Evolutionary conservation across 441 rosid species (phyloP).

Genomic region (Erodium chrysanthum): DNA sequence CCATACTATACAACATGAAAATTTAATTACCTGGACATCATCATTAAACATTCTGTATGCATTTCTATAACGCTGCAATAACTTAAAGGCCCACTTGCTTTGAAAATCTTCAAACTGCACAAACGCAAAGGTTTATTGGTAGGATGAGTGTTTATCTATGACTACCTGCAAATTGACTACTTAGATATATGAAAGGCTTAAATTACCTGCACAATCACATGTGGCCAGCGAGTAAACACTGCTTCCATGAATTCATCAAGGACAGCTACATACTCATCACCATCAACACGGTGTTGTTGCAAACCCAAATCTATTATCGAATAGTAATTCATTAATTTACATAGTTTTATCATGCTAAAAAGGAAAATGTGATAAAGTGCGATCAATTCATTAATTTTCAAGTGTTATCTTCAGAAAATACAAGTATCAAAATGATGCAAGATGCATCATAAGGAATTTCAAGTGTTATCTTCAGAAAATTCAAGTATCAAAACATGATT

Average conservation of each 20-base stretch:
- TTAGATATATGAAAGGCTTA: constrained; percentile 1
- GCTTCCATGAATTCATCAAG: constrained; percentile 99
- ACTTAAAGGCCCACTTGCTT: constrained; percentile 99
- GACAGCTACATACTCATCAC: constrained; percentile 62
- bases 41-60: constrained; percentile 88
- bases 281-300: constrained; percentile 81
- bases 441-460: not conserved
- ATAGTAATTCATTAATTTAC: too few relatives aligned
- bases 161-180: not conserved
- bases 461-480: not conserved
- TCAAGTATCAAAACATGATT: not conserved
- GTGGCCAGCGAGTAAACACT: constrained; percentile 95
- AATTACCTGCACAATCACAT: constrained; percentile 90
- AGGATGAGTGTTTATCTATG: not conserved
- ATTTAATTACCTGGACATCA: constrained; percentile 81
- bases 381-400: too few relatives aligned
- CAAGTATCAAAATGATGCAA: not conserved
- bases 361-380: too few relatives aligned
- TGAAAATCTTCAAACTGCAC: constrained; percentile 97
- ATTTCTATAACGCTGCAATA: constrained; percentile 81
- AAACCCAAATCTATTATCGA: constrained; percentile 74
- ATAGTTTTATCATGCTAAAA: too few relatives aligned
- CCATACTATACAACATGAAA: too few relatives aligned
- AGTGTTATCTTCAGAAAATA: not conserved
- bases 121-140: constrained; percentile 14